A percentile compares a stretch with the other conserved stretches of the same genome.
Conservation (phyloP, 805 yeast species). For the Blastobotrys parvus region DNA sequence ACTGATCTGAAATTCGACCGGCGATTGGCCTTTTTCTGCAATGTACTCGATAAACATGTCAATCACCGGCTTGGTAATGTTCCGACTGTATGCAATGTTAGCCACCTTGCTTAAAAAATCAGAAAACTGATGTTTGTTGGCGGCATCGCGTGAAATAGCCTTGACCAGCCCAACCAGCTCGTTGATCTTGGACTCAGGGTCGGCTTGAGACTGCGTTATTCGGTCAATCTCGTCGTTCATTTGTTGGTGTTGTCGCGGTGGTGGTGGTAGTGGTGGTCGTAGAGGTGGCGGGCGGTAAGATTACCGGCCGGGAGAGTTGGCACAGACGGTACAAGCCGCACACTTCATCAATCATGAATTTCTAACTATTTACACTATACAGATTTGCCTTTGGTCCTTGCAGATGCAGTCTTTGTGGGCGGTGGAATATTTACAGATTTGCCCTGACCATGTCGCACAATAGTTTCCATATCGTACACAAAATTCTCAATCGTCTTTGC, state of each 20-base stretch:
- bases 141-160: background rate
- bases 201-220: background rate
- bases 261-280: background rate
- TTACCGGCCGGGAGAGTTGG: too few relatives aligned
- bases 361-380: conserved; percentile 2
- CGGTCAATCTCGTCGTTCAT: background rate
- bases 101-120: conserved; percentile 1
- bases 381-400: background rate
- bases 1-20: background rate
- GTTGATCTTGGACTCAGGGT: background rate
- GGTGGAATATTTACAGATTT: background rate
- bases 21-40: background rate
- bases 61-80: conserved; percentile 2
- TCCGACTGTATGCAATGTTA: background rate
- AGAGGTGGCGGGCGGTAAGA: background rate
- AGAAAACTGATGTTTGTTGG: background rate
- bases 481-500: conserved; percentile 1
- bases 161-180: background rate
- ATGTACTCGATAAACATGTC: conserved; percentile 1
- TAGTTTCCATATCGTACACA: conserved; percentile 2
- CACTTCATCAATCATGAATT: too few relatives aligned
- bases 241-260: background rate
- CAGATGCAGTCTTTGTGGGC: background rate
- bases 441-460: conserved; percentile 1
- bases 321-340: too few relatives aligned